Base-by-base conservation (phyloP, 495 filamentous ascomycete species). In the Choiromyces venosus region DNA sequence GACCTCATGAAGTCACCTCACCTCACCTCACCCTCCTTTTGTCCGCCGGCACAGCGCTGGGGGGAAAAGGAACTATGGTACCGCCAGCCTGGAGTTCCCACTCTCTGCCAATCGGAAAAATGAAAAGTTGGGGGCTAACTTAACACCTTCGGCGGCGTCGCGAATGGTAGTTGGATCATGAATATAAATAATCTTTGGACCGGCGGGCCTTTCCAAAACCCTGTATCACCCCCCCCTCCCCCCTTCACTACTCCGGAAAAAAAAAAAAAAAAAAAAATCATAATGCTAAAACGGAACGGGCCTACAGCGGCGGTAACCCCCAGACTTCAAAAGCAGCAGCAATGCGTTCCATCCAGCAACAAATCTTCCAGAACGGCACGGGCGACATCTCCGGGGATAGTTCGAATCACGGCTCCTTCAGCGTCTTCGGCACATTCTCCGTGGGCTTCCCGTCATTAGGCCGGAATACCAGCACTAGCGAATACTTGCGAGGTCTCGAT, bases 221-320 rank as follows among this genome's bases (percentile, higher is more conserved):
- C 67, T 29, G 74, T 74, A 40, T 18, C 19, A 25, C 52, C n/a
- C 36, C 37, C 37, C 8, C 0, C 39, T 38, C 19, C 29, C 25
- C 12, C 29, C 25, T 18, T 33, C 16, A 74, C 35, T 1, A 40
- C 5, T 35, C 10, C n/a, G n/a, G n/a, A n/a, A n/a, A n/a, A n/a
- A n/a, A n/a, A n/a, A n/a, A n/a, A n/a, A n/a, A n/a, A n/a, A n/a
- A n/a, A 36, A 37, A 35, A 67, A 16, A 66, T 65, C 4, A 18
- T 9, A 4, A 33, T 25, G 33, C 35, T 46, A 5, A n/a, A n/a
- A n/a, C n/a, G n/a, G 69, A 74, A 19, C 37, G 78, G 82, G 80
- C 65, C 19, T 86, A 86, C 69, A 78, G 77, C 4, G 86, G 86
- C 33, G 85, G 86, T 9, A 86, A 87, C 68, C 85, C 86, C 16